phyloP scores from a whole-genome alignment of 176 grass and related monocot species.

The Avena insularis region DNA sequence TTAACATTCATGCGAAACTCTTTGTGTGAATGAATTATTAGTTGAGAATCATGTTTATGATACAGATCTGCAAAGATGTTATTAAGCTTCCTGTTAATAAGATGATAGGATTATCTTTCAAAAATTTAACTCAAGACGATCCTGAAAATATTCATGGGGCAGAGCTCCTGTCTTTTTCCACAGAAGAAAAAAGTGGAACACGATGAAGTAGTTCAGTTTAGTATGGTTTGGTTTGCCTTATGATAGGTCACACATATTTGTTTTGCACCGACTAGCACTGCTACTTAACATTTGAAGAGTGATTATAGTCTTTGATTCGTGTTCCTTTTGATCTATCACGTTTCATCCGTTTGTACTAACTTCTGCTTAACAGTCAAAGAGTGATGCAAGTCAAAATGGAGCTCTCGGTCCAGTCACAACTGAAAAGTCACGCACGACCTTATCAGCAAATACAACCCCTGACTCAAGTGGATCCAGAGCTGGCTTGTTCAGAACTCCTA shows the following conservation, averaged over 20 bases:
- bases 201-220: background rate
- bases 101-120: background rate
- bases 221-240: background rate
- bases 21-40: background rate
- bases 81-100: background rate
- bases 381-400: constrained; percentile 50
- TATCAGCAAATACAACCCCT: constrained; percentile 1
- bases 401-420: background rate
- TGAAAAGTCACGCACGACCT: constrained; percentile 28
- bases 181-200: background rate
- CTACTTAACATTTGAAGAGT: background rate
- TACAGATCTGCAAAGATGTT: background rate
- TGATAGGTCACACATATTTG: background rate
- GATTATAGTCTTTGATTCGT: background rate
- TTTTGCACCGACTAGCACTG: background rate
- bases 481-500: constrained; percentile 94
- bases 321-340: background rate
- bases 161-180: background rate
- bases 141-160: background rate
- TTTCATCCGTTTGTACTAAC: background rate
- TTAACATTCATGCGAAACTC: too few species aligned
- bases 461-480: constrained; percentile 73
- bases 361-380: constrained; percentile 23
- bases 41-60: background rate
- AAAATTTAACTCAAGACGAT: background rate